A percentile compares a stretch with the other conserved stretches of the same genome.
Conservation (phyloP, 176 grass and related monocot species). For the Triticum urartu region DNA sequence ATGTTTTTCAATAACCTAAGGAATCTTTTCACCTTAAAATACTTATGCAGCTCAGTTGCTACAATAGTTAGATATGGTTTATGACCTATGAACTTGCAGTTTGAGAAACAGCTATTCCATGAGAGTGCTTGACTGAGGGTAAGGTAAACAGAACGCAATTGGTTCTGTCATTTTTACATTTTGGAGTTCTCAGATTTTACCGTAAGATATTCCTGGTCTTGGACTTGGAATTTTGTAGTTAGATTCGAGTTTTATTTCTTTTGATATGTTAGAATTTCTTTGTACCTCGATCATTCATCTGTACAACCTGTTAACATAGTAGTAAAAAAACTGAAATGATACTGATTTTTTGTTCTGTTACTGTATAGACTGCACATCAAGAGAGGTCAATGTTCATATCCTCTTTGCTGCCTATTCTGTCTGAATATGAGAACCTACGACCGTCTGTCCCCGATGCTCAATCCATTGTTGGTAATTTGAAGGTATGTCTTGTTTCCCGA, state of each 20-base stretch:
- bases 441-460: slow-evolving; percentile 75
- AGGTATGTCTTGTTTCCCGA: slow-evolving; percentile 48
- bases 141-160: not conserved
- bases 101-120: slow-evolving; percentile 12
- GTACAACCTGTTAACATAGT: not conserved
- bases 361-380: slow-evolving; percentile 79
- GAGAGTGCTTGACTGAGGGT: not conserved
- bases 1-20: not conserved
- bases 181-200: not conserved
- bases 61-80: not conserved
- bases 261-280: not conserved
- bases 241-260: slow-evolving; percentile 6
- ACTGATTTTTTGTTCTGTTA: slow-evolving; percentile 28
- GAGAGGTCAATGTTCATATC: slow-evolving; percentile 89
- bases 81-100: not conserved
- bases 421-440: slow-evolving; percentile 71
- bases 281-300: not conserved
- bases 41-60: not conserved
- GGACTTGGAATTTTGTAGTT: not conserved
- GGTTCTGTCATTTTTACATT: slow-evolving; percentile 6
- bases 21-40: not conserved
- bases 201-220: not conserved
- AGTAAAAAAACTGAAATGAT: not conserved
- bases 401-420: slow-evolving; percentile 83
- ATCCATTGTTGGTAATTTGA: slow-evolving; percentile 72